Evolutionary conservation across 2,329 filamentous ascomycete genomes (phyloP).

Genomic region (Stachybotrys chlorohalonatus): DNA sequence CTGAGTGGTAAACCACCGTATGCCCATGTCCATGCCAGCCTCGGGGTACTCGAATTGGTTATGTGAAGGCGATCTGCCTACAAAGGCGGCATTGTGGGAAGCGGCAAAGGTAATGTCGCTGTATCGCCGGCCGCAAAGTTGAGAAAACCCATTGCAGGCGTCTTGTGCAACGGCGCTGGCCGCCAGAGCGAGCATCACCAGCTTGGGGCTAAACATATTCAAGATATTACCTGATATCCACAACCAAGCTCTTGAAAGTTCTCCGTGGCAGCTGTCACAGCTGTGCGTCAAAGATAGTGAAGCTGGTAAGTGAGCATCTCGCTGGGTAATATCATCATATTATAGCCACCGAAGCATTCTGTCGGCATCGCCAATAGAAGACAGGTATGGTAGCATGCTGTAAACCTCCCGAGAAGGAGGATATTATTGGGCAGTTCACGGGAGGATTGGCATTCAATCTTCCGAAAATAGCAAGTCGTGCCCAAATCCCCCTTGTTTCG

Average conservation of each 20-base stretch:
- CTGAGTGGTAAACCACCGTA: constrained; percentile 57
- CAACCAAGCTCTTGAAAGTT: no score
- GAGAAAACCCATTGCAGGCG: constrained; percentile 48
- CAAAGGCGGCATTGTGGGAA: constrained; percentile 57
- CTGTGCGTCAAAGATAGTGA: no score
- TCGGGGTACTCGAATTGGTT: constrained; percentile 54
- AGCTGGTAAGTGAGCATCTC: no score
- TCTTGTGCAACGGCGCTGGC: constrained; percentile 4
- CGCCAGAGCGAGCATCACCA: constrained; percentile 6
- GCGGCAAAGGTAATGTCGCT: constrained; percentile 53
- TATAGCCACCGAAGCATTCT: neutral
- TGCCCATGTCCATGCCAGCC: constrained; percentile 49
- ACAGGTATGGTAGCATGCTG: neutral
- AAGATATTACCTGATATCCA: no score
- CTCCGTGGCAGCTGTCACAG: no score
- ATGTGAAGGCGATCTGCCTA: constrained; percentile 41
- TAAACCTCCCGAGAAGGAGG: neutral
- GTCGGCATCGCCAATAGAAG: neutral
- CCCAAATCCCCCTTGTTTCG: neutral
- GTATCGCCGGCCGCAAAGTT: constrained; percentile 48
- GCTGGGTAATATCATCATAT: no score
- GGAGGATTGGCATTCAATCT: neutral
- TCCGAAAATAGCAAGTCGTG: neutral
- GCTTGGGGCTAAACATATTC: no score
- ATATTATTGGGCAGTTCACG: neutral